Base-by-base conservation (phyloP, 1,139 yeast species). In the Protomyces lactucae-debilis region DNA sequence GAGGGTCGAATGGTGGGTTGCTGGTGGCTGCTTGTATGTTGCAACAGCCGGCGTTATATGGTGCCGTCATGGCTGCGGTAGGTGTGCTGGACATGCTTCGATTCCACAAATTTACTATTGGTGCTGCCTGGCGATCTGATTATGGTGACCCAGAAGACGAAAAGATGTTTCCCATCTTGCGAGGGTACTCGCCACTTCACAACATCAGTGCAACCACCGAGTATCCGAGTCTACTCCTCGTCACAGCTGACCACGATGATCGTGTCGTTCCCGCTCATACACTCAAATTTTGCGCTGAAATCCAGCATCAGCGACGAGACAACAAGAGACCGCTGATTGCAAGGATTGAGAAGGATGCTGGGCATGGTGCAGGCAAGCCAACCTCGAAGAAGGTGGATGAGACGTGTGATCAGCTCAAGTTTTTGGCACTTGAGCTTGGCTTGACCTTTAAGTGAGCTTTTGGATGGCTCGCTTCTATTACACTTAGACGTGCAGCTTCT, bases 371-470 rank as follows among this genome's bases (percentile, higher is more conserved):
- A 16, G 63, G 63, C 8, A 59, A 59, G 23, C 63, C 63, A 14
- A 59, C 63, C 6, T 52, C 52, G 35, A 59, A 59, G 52, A 59
- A 52, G 45, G 54, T 59, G 40, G 63, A 52, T 32, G 63, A 59
- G 63, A 59, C 57, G 21, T 52, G 63, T 16, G 63, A 59, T 21
- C 57, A 59, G 35, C 45, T 59, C 48, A 55, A 55, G 12, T 59
- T 59, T 51, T 40, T 59, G 40, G 32, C 57, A 21, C 57, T 59
- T 9, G 63, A 43, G 48, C 48, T 43, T 18, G 48, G 48, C 48
- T 6, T 43, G 48, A 5, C 48, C 74, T 40, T 35, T 69, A 32
- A 35, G n/a, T 67, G 57, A 28, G 68, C 32, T 3, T 0, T 21
- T 21, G 0, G 32, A 5, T 28, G 32, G 32, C 8, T 28, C 8